Conservation (phyloP, 495 filamentous ascomycete genomes). For the Glarea lozoyensis region DNA sequence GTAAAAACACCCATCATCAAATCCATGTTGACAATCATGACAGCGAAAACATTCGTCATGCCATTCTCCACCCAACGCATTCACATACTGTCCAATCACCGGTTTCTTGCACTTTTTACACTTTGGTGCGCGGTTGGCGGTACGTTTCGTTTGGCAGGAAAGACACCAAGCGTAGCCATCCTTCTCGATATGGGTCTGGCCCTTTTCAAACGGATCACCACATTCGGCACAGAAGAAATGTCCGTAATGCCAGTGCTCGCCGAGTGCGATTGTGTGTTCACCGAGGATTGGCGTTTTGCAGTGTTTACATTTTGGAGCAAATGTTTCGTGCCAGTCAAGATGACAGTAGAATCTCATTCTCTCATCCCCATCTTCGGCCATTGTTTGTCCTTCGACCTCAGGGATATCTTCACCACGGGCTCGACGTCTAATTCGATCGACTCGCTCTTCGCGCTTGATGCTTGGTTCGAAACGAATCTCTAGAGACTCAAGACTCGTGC, state of each 20-base stretch:
- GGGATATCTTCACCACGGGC: constrained; percentile 49
- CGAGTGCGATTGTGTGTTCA: constrained; percentile 87
- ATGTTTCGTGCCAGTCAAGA: constrained; percentile 93
- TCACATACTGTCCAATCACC: constrained; percentile 78
- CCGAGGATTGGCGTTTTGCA: constrained; percentile 98
- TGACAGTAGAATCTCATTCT: constrained; percentile 88
- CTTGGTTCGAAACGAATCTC: constrained; percentile 93
- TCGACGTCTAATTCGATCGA: constrained; percentile 56
- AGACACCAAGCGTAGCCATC: constrained; percentile 99
- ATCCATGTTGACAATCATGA: constrained; percentile 38
- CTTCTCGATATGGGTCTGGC: constrained; percentile 89
- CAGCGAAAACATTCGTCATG: constrained; percentile 89
- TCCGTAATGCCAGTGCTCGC: constrained; percentile 90
- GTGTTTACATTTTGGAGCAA: constrained; percentile 86
- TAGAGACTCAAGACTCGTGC: constrained; percentile 81
- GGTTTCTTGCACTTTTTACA: constrained; percentile 78
- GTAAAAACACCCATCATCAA: constrained; percentile 48
- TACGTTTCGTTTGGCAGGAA: constrained; percentile 83
- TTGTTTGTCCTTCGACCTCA: constrained; percentile 46
- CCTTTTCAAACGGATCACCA: constrained; percentile 82
- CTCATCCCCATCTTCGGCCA: constrained; percentile 57
- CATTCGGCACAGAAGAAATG: constrained; percentile 99
- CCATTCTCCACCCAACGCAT: constrained; percentile 87
- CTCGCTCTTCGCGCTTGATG: constrained; percentile 53
- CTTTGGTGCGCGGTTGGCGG: constrained; percentile 59